Evolutionary conservation across 140 eudicot species (phyloP), one percentile per base, ranked within the genome.

Genomic region (Bidens hawaiensis): DNA sequence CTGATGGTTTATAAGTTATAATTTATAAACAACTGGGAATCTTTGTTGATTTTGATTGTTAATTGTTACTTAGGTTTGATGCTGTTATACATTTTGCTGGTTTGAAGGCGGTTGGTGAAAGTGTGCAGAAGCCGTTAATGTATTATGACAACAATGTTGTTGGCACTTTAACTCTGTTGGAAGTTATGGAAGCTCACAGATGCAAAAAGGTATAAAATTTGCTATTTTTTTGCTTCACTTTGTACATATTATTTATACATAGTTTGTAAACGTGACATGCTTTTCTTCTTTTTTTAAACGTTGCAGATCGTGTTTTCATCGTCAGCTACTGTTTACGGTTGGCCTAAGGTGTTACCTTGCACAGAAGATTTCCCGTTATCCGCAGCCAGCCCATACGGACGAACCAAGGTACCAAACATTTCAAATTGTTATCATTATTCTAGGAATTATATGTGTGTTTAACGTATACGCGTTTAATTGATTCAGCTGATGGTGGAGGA

Each of bases 51-150:
- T 1, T 53, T 41, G 59, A n/a, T n/a, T n/a, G n/a, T n/a, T n/a
- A 9, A 56, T 68, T 48, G 43, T 8, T 27, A 31, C 62, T 53
- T 75, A 93, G 99, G 81, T 93, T 93, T 81, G 93, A 93, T 69
- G 99, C 99, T 18, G 99, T 93, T 60, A 93, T 93, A 18, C 99
- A 93, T 68, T 93, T 88, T 74, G 99, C 99, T 75, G 99, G 99
- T 62, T 38, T 93, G 33, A 93, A 93, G 62, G 99, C 99, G 24
- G 99, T 93, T 47, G 99, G 99, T 74, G 99, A 88, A 81, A 93
- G 99, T 77, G 96, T 93, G 45, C 72, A 78, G 53, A 83, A 93
- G 51, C 99, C 99, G 10, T 64, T 93, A 87, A 54, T 61, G 81
- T 93, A 93, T 62, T 88, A 85, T 28, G 70, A 88, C 69, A 88